phyloP scores from a whole-genome alignment of 2,329 filamentous ascomycete species.

The Tolypocladium endophyticum region DNA sequence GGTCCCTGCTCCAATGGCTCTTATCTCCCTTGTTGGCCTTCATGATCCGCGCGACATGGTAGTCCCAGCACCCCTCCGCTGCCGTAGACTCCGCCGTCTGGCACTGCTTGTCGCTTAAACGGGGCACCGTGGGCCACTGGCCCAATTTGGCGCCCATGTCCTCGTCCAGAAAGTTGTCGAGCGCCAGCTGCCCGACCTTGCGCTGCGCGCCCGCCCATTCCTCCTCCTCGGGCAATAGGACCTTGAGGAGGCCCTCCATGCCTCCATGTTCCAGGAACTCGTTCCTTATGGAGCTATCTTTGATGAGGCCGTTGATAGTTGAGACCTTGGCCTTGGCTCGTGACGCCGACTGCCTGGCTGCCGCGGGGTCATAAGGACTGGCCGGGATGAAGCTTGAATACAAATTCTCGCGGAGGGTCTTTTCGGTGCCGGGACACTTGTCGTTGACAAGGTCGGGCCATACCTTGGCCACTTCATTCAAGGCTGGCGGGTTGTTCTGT shows the following conservation, averaged over 20 bases:
- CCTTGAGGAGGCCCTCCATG: conserved; percentile 42
- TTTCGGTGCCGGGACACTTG: conserved; percentile 21
- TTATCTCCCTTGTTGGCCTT: conserved; percentile 23
- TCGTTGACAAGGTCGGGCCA: conserved; percentile 33
- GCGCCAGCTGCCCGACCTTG: conserved; percentile 46
- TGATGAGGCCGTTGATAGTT: conserved; percentile 46
- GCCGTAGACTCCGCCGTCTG: conserved; percentile 16
- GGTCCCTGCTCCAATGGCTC: conserved; percentile 35
- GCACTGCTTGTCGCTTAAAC: conserved; percentile 25
- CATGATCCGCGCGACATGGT: conserved; percentile 32
- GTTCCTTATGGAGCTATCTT: conserved; percentile 37
- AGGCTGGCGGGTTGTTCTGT: conserved; percentile 55
- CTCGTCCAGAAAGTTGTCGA: conserved; percentile 57
- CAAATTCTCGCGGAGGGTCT: conserved; percentile 24
- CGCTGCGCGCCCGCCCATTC: conserved; percentile 40
- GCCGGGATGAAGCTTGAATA: conserved; percentile 30
- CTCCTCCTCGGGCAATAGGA: conserved; percentile 35
- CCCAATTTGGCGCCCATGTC: conserved; percentile 49
- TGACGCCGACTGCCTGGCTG: conserved; percentile 13
- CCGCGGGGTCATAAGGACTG: conserved; percentile 8
- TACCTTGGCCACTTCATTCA: conserved; percentile 36
- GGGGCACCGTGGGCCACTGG: conserved; percentile 38
- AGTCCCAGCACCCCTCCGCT: conserved; percentile 49
- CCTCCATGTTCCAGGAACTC: conserved; percentile 46
- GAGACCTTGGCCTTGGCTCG: conserved; percentile 30